Base-by-base conservation (phyloP, 2,329 filamentous ascomycete species). In the Rosellinia necatrix region DNA sequence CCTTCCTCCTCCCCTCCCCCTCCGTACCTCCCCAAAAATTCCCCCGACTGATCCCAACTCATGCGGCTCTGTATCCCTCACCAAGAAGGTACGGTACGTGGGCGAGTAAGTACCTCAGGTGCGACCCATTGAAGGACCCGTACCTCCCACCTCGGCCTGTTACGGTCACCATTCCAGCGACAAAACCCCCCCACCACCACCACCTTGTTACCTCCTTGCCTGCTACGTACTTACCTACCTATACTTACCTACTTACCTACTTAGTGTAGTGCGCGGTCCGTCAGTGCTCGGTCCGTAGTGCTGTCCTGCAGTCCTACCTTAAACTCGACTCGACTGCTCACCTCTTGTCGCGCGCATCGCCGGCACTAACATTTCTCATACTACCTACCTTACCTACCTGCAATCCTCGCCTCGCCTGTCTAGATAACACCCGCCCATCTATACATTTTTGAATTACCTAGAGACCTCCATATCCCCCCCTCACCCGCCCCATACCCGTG, bases 41-140 rank as follows among this genome's bases (percentile, higher is more conserved):
- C 40, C 29, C 35, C 42, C 49, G 49, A 35, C 42, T 43, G 49
- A 35, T 27, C 29, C 51, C 47, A 22, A 58, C 50, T 41, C 32
- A 50, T 58, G 55, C 55, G 57, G 57, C 53, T 60, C 57, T 59
- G 53, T 15, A 15, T 48, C 29, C 22, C 30, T 47, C 19, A 15
- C 35, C 19, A 32, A 30, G 19, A 21, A 15, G 29, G 24, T 15
- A 9, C n/a, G 21, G 42, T 46, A 46, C 42, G 10, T 6, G 9
- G 1, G 12, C 22, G 24, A 29, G n/a, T n/a, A n/a, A n/a, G n/a
- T n/a, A n/a, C n/a, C n/a, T n/a, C n/a, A n/a, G n/a, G n/a, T n/a
- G n/a, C n/a, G n/a, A n/a, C n/a, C n/a, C n/a, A n/a, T n/a, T n/a
- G n/a, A n/a, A n/a, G n/a, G n/a, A n/a, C n/a, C n/a, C n/a, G n/a